Base-by-base conservation (phyloP, 2,329 filamentous ascomycete species). In the Madurella mycetomatis region DNA sequence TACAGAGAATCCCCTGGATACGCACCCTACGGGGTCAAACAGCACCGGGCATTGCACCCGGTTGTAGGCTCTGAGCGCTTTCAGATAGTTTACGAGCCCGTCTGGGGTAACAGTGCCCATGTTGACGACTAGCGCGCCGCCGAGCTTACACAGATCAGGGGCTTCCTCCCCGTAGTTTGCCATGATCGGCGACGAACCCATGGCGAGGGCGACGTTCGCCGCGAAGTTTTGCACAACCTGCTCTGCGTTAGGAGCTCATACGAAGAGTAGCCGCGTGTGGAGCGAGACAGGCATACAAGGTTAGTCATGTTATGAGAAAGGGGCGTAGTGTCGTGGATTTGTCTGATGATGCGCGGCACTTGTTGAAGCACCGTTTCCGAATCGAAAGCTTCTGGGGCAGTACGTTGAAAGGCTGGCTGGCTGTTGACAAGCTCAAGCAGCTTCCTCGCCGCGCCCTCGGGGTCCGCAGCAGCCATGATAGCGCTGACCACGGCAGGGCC, bases 231-330 rank as follows among this genome's bases (percentile, higher is more conserved):
- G 91, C 18, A 96, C 92, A 0, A 97, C 76, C 75, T 77, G 31
- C 18, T 43, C 17, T n/a, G 25, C 9, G 17, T 51, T 32, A 41
- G 19, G 32, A 5, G 12, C 16, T 7, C 15, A 16, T 4, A 5
- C 25, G 5, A 8, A 7, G 9, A 15, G 19, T 11, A 17, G 2
- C 37, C 32, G 40, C n/a, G 13, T 19, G 15, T 18, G 9, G 5
- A 8, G 2, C 4, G 11, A 18, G 25, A 31, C 8, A 41, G 4
- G 4, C 50, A 11, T 59, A 76, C 92, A 49, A 92, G 79, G 69
- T 97, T 97, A 50, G 94, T 97, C 90, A 97, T 97, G 72, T 96
- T 96, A 73, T 97, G 92, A 48, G 87, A 88, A 18, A 97, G 78
- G 0, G 92, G 91, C 53, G 81, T 85, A 42, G 72, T 76, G 2